phyloP scores from a whole-genome alignment of 139 green algal species.

The Chlorella sp. region DNA sequence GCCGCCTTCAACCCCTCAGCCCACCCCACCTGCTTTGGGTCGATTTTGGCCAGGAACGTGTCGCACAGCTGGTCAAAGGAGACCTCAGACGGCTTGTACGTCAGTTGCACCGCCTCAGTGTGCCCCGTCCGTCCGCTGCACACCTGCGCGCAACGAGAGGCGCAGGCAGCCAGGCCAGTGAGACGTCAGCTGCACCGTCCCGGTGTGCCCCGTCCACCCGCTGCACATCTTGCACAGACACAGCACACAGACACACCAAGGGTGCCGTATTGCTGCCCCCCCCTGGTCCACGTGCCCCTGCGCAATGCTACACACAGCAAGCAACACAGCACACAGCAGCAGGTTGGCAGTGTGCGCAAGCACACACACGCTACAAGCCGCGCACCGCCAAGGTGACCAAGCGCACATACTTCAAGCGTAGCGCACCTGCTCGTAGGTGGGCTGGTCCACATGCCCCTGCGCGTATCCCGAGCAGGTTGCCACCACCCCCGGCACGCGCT shows the following conservation, averaged over 20 bases:
- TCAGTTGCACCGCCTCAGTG: constrained; percentile 31
- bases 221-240: no score
- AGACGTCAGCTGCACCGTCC: no score
- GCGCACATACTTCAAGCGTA: background rate
- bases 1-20: no score
- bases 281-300: no score
- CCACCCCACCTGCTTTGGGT: constrained; percentile 8
- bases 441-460: background rate
- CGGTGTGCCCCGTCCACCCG: no score
- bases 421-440: constrained; percentile 26
- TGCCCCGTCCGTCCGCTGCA: constrained; percentile 24
- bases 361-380: background rate
- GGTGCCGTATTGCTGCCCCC: background rate
- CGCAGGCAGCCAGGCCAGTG: background rate
- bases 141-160: background rate
- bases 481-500: constrained; percentile 54
- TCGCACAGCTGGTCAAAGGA: constrained; percentile 19
- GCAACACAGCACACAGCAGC: background rate
- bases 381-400: background rate
- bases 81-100: constrained; percentile 12
- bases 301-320: no score
- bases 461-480: constrained; percentile 27
- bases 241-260: no score
- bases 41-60: constrained; percentile 13
- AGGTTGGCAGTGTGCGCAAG: background rate